Evolutionary conservation across 139 green algal genomes (phyloP), one percentile per base, ranked within the genome.

Genomic region (Picochlorum sp.): DNA sequence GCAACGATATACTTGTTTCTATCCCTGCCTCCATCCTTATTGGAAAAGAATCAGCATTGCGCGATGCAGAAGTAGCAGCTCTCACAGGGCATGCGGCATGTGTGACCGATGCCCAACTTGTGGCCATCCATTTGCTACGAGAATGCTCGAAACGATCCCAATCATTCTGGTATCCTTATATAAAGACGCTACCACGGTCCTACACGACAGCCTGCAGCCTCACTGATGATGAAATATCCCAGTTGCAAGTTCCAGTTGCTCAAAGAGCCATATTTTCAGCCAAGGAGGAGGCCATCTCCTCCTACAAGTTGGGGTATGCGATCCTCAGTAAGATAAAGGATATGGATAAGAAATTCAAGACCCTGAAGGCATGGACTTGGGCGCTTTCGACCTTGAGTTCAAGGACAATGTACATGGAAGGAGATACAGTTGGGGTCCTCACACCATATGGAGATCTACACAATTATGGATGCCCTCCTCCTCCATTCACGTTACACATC

Each of bases 371-470:
- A 38, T 59, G 51, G 51, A 37, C 10, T 15, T 95, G 85, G 85
- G 83, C 88, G 0, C 44, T 71, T 2, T 82, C 79, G n/a, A 85
- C 80, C 0, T 66, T 96, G 7, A 65, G 69, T 6, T 90, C 82
- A 24, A 73, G 90, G 23, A 87, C 87, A 0, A 85, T 94, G 76
- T 86, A 81, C 44, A 49, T 95, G 30, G 79, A 82, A 4, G 85
- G 63, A 47, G 79, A 88, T 50, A 6, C 68, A 9, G 79, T 80
- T 4, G 90, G 90, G 1, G 80, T 73, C 3, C 81, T 97, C 15
- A 91, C 77, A 4, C 90, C 90, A 0, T 83, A 91, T 63, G 90
- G 78, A 0, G 90, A 97, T 72, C 63, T 97, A 13, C 82, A 89
- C 74, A 97, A 96, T 75, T 92, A 95, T 64, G 65, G 61, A 15